phyloP scores from a whole-genome alignment of 768 basidiomycete genomes.

The Pleurotus platypus region DNA sequence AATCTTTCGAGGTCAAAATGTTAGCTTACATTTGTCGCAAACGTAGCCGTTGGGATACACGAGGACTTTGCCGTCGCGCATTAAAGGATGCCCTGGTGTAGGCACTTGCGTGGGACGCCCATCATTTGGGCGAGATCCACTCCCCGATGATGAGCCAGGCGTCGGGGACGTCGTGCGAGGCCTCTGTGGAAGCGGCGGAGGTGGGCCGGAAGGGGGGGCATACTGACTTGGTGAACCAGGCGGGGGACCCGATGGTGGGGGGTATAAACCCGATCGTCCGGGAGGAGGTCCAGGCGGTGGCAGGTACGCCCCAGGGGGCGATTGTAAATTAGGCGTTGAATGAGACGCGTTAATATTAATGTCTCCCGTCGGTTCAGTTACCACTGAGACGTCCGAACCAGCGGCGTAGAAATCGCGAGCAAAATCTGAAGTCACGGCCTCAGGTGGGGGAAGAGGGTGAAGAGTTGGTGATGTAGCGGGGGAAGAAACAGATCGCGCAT shows the following conservation, averaged over 20 bases:
- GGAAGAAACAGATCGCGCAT: slow-evolving; percentile 3
- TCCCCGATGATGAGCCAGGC: background rate
- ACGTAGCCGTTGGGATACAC: slow-evolving; percentile 64
- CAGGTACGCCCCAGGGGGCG: background rate
- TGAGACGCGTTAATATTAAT: background rate
- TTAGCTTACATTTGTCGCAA: slow-evolving; percentile 63
- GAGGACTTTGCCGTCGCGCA: slow-evolving; percentile 57
- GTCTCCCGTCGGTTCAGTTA: background rate
- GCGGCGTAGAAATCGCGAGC: slow-evolving; percentile 62
- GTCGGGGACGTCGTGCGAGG: slow-evolving; percentile 20
- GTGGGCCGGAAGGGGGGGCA: slow-evolving; percentile 6
- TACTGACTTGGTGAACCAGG: slow-evolving; percentile 7
- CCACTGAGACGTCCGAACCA: slow-evolving; percentile 22
- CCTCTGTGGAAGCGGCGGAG: slow-evolving; percentile 19
- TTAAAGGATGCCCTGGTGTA: slow-evolving; percentile 62
- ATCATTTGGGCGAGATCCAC: slow-evolving; percentile 34
- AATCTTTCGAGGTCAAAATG: too few relatives aligned
- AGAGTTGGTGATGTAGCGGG: slow-evolving; percentile 6
- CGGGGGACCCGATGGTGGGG: slow-evolving; percentile 26
- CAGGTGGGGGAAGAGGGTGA: background rate
- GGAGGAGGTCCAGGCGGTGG: slow-evolving; percentile 6
- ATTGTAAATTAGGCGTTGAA: slow-evolving; percentile 1
- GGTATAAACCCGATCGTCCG: slow-evolving; percentile 14
- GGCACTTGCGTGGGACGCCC: slow-evolving; percentile 63
- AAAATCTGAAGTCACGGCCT: slow-evolving; percentile 41